Conservation (phyloP, 2,329 filamentous ascomycete species). For the Aspergillus terreus region DNA sequence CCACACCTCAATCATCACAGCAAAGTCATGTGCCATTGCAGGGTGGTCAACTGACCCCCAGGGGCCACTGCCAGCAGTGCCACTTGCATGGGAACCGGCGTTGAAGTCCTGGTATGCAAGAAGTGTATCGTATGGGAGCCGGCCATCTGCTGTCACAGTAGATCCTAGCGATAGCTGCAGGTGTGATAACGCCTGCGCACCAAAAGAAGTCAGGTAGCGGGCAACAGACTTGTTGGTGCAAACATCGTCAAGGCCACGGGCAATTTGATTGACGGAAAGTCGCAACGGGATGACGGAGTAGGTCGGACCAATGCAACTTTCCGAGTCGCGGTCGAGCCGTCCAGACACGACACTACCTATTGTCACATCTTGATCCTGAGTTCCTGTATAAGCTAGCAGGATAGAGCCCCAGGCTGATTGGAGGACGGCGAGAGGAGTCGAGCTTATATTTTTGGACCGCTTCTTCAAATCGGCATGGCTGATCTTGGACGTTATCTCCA, state of each 20-base stretch:
- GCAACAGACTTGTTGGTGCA: constrained; percentile 22
- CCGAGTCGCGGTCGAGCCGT: constrained; percentile 21
- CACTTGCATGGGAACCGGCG: constrained; percentile 6
- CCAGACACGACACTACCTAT: constrained; percentile 35
- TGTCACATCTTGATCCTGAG: constrained; percentile 30
- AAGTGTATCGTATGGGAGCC: constrained; percentile 34
- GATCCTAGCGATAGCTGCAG: constrained; percentile 23
- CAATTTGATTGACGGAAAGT: constrained; percentile 19
- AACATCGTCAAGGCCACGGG: constrained; percentile 5
- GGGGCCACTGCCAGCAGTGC: constrained; percentile 5
- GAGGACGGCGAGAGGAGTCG: constrained; percentile 31
- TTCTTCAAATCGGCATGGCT: constrained; percentile 26
- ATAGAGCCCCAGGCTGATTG: constrained; percentile 37
- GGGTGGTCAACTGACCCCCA: constrained; percentile 20
- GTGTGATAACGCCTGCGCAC: constrained; percentile 18
- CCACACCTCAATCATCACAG: constrained; percentile 31
- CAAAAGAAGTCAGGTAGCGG: constrained; percentile 22
- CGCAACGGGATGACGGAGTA: constrained; percentile 35
- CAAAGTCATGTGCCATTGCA: constrained; percentile 29
- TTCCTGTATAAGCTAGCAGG: constrained; percentile 30
- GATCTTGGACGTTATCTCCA: constrained; percentile 20
- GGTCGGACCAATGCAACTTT: constrained; percentile 29
- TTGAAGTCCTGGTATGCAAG: constrained; percentile 34
- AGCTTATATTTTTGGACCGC: constrained; percentile 24
- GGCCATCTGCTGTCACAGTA: constrained; percentile 18